These are phyloP conservation scores for Moricandia arvensis DNA, from an alignment of 345 rosid species.

Conservation along the genomic window DNA sequence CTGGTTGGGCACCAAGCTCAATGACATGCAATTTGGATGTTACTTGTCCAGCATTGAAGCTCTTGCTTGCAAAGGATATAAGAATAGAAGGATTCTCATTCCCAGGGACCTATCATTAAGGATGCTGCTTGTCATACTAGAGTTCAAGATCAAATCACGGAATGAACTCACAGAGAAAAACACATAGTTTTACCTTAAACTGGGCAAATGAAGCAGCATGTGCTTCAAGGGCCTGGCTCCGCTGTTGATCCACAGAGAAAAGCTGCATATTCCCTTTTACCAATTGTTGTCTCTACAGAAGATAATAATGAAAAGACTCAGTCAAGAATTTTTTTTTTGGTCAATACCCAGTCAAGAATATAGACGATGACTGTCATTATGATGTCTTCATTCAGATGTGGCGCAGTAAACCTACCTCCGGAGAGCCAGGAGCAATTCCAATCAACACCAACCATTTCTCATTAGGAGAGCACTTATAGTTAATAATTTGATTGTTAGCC, in stretches of 20 bases:
- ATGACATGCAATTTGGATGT: constrained; percentile 93
- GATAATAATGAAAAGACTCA: constrained; percentile 21
- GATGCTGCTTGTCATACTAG: constrained; percentile 14
- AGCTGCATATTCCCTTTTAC: constrained; percentile 98
- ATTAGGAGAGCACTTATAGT: constrained; percentile 88
- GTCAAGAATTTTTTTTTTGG: constrained; percentile 4
- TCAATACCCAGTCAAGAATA: constrained; percentile 10
- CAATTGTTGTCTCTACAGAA: constrained; percentile 77
- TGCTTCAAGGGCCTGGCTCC: constrained; percentile 99
- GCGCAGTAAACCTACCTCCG: constrained; percentile 64
- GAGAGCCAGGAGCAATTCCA: constrained; percentile 98
- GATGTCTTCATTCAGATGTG: constrained; percentile 8
- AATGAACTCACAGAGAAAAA: constrained; percentile 1
- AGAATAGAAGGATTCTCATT: constrained; percentile 91
- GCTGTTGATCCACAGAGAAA: constrained; percentile 94
- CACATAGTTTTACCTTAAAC: constrained; percentile 56
- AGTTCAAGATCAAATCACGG: constrained; percentile 14
- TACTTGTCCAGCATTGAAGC: constrained; percentile 87
- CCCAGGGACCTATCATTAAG: constrained; percentile 67
- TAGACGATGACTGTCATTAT: not conserved
- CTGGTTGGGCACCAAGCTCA: constrained; percentile 99
- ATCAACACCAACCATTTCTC: constrained; percentile 98
- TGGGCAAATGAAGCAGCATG: constrained; percentile 99
- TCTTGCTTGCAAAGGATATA: constrained; percentile 89
- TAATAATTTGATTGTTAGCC: constrained; percentile 92